Base-by-base conservation (phyloP, 768 basidiomycete genomes). In the Podaxis carcinomalis region DNA sequence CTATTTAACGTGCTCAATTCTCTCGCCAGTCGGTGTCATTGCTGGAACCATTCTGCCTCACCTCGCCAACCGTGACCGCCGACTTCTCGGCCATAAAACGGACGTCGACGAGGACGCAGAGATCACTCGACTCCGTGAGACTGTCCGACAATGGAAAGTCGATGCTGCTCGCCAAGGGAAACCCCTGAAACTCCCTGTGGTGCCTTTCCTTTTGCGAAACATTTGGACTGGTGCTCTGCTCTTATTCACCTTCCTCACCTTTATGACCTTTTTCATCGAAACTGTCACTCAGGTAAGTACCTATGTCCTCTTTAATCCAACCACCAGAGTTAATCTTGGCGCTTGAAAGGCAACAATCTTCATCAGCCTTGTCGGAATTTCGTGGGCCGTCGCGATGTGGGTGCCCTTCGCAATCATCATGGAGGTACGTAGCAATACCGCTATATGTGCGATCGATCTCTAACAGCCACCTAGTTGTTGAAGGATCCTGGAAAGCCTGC, bases 381-480 rank as follows among this genome's bases (percentile, higher is more conserved):
- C 90, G 72, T 98, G 95, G 95, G 92, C 94, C 9, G 92, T 97
- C 42, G 93, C 95, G n/a, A 93, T 92, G 76, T 97, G 95, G 95
- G 92, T 93, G 14, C 95, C 95, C 2, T 97, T 97, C 66, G 91
- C 95, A 19, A 94, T 97, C 68, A 93, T 98, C 74, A 98, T 98
- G 95, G 95, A 95, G 85, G 93, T 85, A 64, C 53, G 82, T 66
- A 3, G 27, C 36, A 5, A 5, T 9, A n/a, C 47, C 21, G 21
- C 53, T 44, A 37, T 44, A 37, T 51, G 25, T 32, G 10, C 52
- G 11, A 50, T 19, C 62, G n/a, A 55, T 55, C 25, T 36, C 53
- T 42, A 47, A 63, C 46, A 51, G 21, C 47, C 51, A 6, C 52
- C 32, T 63, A 93, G 88, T 81, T 89, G 63, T 75, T 94, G 62